Evolutionary conservation across 768 basidiomycete genomes (phyloP).

Genomic region (Hortiboletus campestris): DNA sequence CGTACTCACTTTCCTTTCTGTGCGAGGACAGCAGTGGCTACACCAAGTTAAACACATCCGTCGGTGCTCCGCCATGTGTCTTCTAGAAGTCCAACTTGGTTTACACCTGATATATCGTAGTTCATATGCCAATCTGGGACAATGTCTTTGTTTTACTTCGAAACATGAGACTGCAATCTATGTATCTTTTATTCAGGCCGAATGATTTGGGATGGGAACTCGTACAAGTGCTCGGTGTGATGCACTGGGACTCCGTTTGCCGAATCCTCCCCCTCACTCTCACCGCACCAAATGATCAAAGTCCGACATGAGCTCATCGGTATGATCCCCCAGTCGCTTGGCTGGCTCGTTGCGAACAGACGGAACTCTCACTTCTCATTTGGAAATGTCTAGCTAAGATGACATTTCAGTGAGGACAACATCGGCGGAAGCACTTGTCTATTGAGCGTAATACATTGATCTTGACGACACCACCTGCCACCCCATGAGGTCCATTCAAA

Average conservation of each 20-base stretch:
- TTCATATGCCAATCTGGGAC: neutral
- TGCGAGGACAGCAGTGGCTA: neutral
- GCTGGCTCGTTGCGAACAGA: no score
- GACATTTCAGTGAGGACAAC: neutral
- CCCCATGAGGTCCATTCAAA: neutral
- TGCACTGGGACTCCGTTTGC: neutral
- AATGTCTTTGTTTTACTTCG: no score
- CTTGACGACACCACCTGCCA: neutral
- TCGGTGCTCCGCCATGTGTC: neutral
- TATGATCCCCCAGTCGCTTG: neutral
- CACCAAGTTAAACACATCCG: neutral
- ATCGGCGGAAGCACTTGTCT: neutral
- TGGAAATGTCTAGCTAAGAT: neutral
- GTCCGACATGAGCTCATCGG: no score
- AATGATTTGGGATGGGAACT: neutral
- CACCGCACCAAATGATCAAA: no score
- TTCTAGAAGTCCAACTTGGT: no score
- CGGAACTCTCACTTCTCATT: neutral
- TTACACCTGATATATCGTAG: no score
- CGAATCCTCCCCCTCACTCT: no score
- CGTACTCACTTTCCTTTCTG: neutral
- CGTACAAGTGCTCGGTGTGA: no score
- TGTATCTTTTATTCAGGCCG: neutral
- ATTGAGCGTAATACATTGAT: neutral
- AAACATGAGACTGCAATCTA: neutral